These are phyloP conservation scores for Hymenotorrendiella dingleyae DNA, from an alignment of 2,329 filamentous ascomycete species.

Conservation along the genomic window DNA sequence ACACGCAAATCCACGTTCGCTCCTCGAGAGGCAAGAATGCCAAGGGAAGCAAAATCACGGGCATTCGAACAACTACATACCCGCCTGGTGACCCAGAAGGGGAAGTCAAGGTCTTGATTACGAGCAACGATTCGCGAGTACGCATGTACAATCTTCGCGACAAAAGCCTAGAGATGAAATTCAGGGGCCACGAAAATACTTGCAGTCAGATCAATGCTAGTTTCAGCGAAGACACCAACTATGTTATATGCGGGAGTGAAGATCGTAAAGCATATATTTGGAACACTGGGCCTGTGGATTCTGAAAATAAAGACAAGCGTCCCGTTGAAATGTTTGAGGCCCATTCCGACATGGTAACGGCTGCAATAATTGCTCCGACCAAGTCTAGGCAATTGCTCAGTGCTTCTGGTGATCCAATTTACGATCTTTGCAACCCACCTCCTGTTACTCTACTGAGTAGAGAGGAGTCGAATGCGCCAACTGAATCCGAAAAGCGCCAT, in stretches of 20 bases:
- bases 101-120: constrained; percentile 79
- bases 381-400: constrained; percentile 72
- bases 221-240: constrained; percentile 80
- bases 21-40: constrained; percentile 89
- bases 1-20: constrained; percentile 86
- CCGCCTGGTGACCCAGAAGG: constrained; percentile 47
- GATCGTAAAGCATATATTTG: constrained; percentile 88
- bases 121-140: constrained; percentile 90
- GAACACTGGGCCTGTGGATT: constrained; percentile 57
- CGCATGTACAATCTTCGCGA: constrained; percentile 84
- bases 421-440: constrained; percentile 91
- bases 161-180: constrained; percentile 80
- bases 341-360: constrained; percentile 81
- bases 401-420: constrained; percentile 80
- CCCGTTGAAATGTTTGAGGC: constrained; percentile 88
- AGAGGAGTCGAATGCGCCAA: constrained; percentile 49
- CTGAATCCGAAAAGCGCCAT: constrained; percentile 20
- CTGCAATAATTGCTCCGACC: constrained; percentile 77
- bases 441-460: constrained; percentile 75
- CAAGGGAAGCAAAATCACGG: constrained; percentile 95
- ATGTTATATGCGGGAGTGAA: constrained; percentile 90
- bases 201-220: constrained; percentile 85
- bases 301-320: constrained; percentile 61
- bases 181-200: constrained; percentile 84
- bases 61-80: constrained; percentile 69